Percentiles rank a stretch among this genome's conserved stretches.
Conservation (phyloP, 2,329 filamentous ascomycete genomes). For the Neofusicoccum laricinum region DNA sequence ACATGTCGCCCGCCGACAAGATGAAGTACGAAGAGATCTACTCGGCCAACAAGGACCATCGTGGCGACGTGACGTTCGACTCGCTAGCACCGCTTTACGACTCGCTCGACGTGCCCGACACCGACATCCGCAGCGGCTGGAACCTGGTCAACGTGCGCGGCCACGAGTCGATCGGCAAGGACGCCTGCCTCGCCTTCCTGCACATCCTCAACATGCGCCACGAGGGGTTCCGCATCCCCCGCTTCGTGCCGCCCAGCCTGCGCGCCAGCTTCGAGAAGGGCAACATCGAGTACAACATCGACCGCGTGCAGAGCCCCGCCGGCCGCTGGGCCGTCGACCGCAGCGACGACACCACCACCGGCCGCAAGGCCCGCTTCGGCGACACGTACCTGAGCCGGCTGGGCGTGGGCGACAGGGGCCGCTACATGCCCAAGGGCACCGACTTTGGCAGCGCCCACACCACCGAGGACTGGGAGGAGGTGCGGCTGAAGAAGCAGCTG, state of each 20-base stretch:
- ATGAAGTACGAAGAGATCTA: slow-evolving; percentile 97
- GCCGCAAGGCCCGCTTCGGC: slow-evolving; percentile 94
- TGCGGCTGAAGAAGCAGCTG: slow-evolving; percentile 88
- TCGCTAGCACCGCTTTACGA: slow-evolving; percentile 82
- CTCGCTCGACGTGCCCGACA: slow-evolving; percentile 69
- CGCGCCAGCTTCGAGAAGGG: slow-evolving; percentile 91
- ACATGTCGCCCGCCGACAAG: slow-evolving; percentile 92
- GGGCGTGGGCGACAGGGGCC: slow-evolving; percentile 68
- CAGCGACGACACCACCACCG: slow-evolving; percentile 77
- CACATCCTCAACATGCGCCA: slow-evolving; percentile 96
- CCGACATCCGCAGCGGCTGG: slow-evolving; percentile 88
- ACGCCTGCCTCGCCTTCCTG: slow-evolving; percentile 88
- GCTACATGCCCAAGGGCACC: slow-evolving; percentile 77
- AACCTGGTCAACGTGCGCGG: slow-evolving; percentile 95
- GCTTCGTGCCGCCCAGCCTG: slow-evolving; percentile 86
- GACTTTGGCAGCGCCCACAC: slow-evolving; percentile 84
- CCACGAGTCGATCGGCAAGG: slow-evolving; percentile 80
- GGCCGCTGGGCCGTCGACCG: slow-evolving; percentile 77
- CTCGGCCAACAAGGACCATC: slow-evolving; percentile 81
- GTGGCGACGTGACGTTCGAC: slow-evolving; percentile 73
- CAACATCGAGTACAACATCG: slow-evolving; percentile 92
- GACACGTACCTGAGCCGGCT: slow-evolving; percentile 93
- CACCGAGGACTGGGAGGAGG: slow-evolving; percentile 95
- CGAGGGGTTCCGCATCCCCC: slow-evolving; percentile 90
- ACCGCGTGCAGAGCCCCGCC: slow-evolving; percentile 63